A percentile compares a stretch with the other conserved stretches of the same genome.
Conservation (phyloP, 2,329 filamentous ascomycete species). For the Aspergillus oerlinghausenensis region DNA sequence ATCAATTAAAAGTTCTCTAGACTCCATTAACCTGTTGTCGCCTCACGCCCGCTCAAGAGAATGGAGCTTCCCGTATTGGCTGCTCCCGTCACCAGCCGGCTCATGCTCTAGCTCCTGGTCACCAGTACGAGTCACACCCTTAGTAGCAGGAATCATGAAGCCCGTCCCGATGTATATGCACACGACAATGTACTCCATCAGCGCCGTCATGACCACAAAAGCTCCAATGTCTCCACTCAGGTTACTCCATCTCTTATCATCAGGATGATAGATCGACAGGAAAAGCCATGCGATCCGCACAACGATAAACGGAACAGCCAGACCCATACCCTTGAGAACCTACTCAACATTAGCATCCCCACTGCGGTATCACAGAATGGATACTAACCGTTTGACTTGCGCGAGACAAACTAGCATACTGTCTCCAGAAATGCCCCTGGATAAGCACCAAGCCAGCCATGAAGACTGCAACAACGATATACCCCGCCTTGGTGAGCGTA, state of each 20-base stretch:
- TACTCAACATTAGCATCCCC: background rate
- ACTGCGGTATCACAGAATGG: background rate
- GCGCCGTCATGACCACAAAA: constrained; percentile 18
- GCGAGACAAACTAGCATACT: constrained; percentile 3
- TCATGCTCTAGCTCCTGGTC: background rate
- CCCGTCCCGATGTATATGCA: constrained; percentile 15
- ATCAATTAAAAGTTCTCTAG: background rate
- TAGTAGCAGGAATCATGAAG: constrained; percentile 7
- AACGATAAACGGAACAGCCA: constrained; percentile 19
- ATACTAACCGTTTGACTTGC: constrained; percentile 15
- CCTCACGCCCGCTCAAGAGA: background rate
- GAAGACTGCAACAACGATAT: constrained; percentile 17
- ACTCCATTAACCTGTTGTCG: too few relatives aligned
- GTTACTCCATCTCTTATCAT: constrained; percentile 15
- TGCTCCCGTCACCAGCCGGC: too few relatives aligned
- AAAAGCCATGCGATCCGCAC: constrained; percentile 21
- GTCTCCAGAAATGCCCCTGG: constrained; percentile 18
- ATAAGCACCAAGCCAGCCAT: constrained; percentile 13
- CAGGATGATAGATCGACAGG: constrained; percentile 15
- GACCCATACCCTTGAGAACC: constrained; percentile 11
- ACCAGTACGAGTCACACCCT: background rate
- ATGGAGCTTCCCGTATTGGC: background rate
- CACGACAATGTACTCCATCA: constrained; percentile 18
- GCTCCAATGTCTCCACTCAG: constrained; percentile 16
- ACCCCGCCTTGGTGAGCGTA: constrained; percentile 18